A percentile compares a stretch with the other conserved stretches of the same genome.
Evolutionary conservation across 352 stramenopile species (phyloP).

Genomic region (Globisporangium spiculum): DNA sequence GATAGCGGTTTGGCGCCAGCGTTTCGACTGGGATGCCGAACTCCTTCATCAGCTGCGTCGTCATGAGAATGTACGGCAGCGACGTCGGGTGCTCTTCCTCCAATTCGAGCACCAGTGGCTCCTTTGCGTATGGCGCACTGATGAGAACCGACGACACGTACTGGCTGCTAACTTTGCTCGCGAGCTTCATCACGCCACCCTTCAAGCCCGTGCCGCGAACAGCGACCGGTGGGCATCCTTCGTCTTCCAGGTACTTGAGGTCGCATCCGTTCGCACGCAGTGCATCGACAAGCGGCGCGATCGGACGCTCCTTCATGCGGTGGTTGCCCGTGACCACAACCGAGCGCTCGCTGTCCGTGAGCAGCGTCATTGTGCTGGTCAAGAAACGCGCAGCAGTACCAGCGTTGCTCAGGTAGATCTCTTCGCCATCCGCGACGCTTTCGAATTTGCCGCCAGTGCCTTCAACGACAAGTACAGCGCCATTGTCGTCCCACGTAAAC

Average conservation of each 20-base stretch:
- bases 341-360: conserved; percentile 34
- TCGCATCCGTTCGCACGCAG: conserved; percentile 87
- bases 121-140: conserved; percentile 86
- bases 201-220: conserved; percentile 72
- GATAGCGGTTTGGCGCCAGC: conserved; percentile 72
- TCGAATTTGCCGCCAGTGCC: conserved; percentile 70
- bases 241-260: conserved; percentile 59
- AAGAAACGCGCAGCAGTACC: conserved; percentile 95
- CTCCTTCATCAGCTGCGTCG: conserved; percentile 94
- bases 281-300: conserved; percentile 94
- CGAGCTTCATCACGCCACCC: conserved; percentile 81
- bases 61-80: conserved; percentile 95
- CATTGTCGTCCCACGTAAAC: conserved; percentile 78
- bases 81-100: conserved; percentile 96
- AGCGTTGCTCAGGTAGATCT: conserved; percentile 86
- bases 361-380: conserved; percentile 86
- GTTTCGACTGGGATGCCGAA: conserved; percentile 95
- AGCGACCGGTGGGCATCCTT: conserved; percentile 72
- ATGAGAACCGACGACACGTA: conserved; percentile 97
- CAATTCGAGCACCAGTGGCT: conserved; percentile 87
- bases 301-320: conserved; percentile 97
- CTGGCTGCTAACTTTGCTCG: conserved; percentile 93
- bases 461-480: conserved; percentile 69
- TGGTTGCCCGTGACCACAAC: conserved; percentile 92
- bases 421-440: conserved; percentile 38